Base-by-base conservation (phyloP, 441 rosid species). In the Gossypium schwendimanii region DNA sequence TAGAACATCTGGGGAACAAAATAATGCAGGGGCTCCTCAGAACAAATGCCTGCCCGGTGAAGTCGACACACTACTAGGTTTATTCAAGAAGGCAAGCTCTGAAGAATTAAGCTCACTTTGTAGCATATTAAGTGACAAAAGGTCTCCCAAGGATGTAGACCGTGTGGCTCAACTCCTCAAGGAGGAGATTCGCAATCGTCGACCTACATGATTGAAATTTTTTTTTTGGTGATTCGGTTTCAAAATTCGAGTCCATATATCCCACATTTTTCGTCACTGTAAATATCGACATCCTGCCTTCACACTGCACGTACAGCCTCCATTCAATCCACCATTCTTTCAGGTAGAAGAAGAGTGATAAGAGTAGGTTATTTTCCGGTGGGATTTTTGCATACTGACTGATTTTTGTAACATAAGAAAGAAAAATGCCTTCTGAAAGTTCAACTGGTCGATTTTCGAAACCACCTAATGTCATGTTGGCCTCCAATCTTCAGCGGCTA, bases 61-160 rank as follows among this genome's bases (percentile, higher is more conserved):
- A 77, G 76, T 77, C 54, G 84, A 79, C 75, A 69, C 79, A 28
- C 73, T 72, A 3, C 83, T 95, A 79, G 85, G 81, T 70, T 79
- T 95, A 24, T 76, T 93, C 76, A 89, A 88, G 89, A 95, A 89
- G 84, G 97, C 97, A 6, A 84, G 81, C 81, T 71, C 83, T 20
- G 89, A 84, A 79, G 98, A 95, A 78, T 63, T 95, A 63, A 76
- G 67, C 70, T 63, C 84, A 15, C 89, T 96, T 66, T 73, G 80
- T 68, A 75, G 75, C 80, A 73, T 81, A 70, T 70, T 93, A 77
- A 79, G 76, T 10, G 80, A 81, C 21, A 76, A 81, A 57, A 84
- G 72, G 75, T 26, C 87, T 33, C 69, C 77, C 52, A 67, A 79
- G 70, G 81, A 83, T 70, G 78, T 45, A 53, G 82, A 77, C 80